phyloP scores from a whole-genome alignment of 805 yeast genomes.

The Grigorovia jiainica region DNA sequence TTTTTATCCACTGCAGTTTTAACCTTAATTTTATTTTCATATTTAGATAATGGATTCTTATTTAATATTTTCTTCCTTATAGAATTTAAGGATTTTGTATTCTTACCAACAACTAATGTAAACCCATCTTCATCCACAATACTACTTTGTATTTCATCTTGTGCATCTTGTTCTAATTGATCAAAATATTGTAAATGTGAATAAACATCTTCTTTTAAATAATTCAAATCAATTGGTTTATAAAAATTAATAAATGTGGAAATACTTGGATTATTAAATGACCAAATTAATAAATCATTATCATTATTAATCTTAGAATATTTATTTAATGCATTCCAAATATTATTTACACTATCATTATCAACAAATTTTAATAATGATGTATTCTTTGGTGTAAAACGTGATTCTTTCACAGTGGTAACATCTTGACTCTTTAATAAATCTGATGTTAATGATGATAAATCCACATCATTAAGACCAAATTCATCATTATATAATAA shows the following conservation, averaged over 20 bases:
- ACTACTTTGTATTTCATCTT: slow-evolving; percentile 45
- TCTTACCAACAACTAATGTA: slow-evolving; percentile 80
- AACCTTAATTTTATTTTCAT: slow-evolving; percentile 16
- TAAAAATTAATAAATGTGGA: slow-evolving; percentile 35
- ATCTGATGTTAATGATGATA: slow-evolving; percentile 53
- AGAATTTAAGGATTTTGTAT: slow-evolving; percentile 59
- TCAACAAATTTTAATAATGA: slow-evolving; percentile 71
- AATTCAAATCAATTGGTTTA: slow-evolving; percentile 38
- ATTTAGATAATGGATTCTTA: slow-evolving; percentile 26
- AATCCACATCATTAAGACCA: slow-evolving; percentile 39
- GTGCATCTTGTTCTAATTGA: slow-evolving; percentile 53
- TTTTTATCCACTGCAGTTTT: slow-evolving; percentile 47
- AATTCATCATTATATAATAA: slow-evolving; percentile 35
- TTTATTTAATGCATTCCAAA: slow-evolving; percentile 47
- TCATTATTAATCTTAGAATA: slow-evolving; percentile 38
- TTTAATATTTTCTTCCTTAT: slow-evolving; percentile 27
- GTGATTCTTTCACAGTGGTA: slow-evolving; percentile 20
- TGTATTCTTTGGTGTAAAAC: slow-evolving; percentile 61
- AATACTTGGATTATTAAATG: slow-evolving; percentile 27
- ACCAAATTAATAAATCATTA: slow-evolving; percentile 29
- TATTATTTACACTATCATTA: slow-evolving; percentile 45
- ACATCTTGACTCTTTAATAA: slow-evolving; percentile 30
- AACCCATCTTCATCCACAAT: slow-evolving; percentile 90
- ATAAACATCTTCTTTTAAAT: slow-evolving; percentile 48
- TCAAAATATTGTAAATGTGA: slow-evolving; percentile 59